Evolutionary conservation across 176 grass and related monocot species (phyloP), one percentile per base, ranked within the genome.

Genomic region (Bromus sterilis): DNA sequence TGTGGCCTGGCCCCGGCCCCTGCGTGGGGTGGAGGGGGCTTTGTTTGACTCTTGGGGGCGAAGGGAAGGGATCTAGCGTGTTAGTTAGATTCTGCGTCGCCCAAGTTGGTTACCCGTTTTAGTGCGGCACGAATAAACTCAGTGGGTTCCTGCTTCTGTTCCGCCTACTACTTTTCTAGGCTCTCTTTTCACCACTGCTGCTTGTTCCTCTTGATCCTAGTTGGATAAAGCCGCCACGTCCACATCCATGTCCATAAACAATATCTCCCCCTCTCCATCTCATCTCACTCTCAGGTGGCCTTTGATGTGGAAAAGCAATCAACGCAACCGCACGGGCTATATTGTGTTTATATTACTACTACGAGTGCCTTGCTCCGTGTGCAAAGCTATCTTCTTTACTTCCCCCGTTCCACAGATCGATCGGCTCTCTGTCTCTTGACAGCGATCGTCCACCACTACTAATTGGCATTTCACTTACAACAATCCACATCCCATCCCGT

Each of bases 281-380:
- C 85, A 61, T 51, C 85, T 69, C 85, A 87, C 49, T 51, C 85
- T 69, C 85, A 87, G 85, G 60, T 77, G 71, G 37, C 37, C n/a
- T 49, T 30, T 36, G 71, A 33, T n/a, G 74, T 57, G 86, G 74
- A 78, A 83, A 73, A 73, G 66, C 25, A 70, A 53, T n/a, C n/a
- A 48, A 20, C 4, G 61, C 61, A 20, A 64, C 26, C 29, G 23
- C 20, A 12, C 13, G 28, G 28, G 33, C 64, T 67, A 39, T n/a
- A 9, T 63, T 20, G 37, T 62, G 60, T 24, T 37, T 13, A n/a
- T n/a, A n/a, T n/a, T n/a, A n/a, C n/a, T n/a, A n/a, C n/a, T n/a
- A 14, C 18, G 10, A 66, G 61, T 82, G 71, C 55, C 13, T 35
- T 77, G 55, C 75, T 74, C 56, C 57, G 57, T 71, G 75, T 77